Conservation (phyloP, 805 yeast genomes). For the Teunomyces lycoperdinae region DNA sequence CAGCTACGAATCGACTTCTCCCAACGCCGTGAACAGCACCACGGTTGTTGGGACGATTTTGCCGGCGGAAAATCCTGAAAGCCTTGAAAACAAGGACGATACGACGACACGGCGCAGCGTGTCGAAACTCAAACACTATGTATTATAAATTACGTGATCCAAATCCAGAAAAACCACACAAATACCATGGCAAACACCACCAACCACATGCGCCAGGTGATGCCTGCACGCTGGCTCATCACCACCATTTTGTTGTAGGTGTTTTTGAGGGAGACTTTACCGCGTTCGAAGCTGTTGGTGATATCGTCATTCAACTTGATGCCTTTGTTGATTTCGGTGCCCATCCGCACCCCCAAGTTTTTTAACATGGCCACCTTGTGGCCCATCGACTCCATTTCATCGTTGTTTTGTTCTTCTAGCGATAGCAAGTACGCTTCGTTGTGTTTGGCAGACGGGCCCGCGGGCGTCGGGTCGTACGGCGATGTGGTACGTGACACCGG, state of each 20-base stretch:
- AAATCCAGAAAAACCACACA: constrained; percentile 41
- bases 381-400: constrained; percentile 40
- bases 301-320: constrained; percentile 41
- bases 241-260: constrained; percentile 43
- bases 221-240: constrained; percentile 47
- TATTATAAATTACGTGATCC: constrained; percentile 26
- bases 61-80: neutral
- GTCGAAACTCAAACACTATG: constrained; percentile 5
- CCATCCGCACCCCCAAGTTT: constrained; percentile 42
- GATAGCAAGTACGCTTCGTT: constrained; percentile 42
- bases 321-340: constrained; percentile 41
- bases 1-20: constrained; percentile 9
- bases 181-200: constrained; percentile 35
- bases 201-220: constrained; percentile 45
- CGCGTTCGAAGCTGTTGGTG: constrained; percentile 37
- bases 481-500: constrained; percentile 33
- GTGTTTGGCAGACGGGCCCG: constrained; percentile 32
- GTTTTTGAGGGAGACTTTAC: constrained; percentile 38
- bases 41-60: constrained; percentile 12
- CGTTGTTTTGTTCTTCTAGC: constrained; percentile 42
- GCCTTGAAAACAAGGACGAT: no score
- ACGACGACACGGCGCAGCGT: neutral
- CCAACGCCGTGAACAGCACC: constrained; percentile 7
- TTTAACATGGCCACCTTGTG: constrained; percentile 41
- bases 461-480: constrained; percentile 35